Evolutionary conservation across 164 flowering plant species (phyloP).

Genomic region (Pachysandra terminalis): DNA sequence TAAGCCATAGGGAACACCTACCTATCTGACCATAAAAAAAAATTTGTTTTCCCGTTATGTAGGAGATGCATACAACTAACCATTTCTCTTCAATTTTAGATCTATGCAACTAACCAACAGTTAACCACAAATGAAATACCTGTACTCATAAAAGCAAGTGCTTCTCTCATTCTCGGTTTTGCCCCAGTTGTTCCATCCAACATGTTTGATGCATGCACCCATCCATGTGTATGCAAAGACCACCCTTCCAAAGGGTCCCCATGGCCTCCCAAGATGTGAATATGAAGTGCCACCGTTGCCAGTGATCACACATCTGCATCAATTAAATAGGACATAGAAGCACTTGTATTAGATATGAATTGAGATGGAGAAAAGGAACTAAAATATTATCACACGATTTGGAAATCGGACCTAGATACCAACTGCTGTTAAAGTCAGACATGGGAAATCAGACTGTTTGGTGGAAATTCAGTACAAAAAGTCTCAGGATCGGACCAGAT

Average conservation of each 20-base stretch:
- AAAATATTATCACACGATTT: neutral
- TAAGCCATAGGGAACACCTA: no score
- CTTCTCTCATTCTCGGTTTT: constrained; percentile 85
- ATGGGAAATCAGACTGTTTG: neutral
- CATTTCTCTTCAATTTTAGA: neutral
- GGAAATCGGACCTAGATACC: neutral
- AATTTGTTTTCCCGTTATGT: no score
- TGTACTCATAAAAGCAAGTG: constrained; percentile 98
- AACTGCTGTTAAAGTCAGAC: neutral
- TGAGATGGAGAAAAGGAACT: neutral
- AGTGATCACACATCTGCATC: constrained; percentile 84
- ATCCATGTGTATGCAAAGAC: constrained; percentile 79
- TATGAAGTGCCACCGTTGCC: constrained; percentile 78
- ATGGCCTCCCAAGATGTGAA: constrained; percentile 82
- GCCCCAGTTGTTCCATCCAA: constrained; percentile 94
- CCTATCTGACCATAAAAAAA: no score
- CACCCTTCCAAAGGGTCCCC: constrained; percentile 98
- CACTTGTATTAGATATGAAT: neutral
- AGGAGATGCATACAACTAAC: no score
- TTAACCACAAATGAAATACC: constrained; percentile 33
- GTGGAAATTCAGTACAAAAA: no score
- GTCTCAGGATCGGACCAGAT: no score
- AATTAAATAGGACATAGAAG: neutral
- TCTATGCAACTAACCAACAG: neutral
- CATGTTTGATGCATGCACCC: constrained; percentile 73